These are phyloP conservation scores for Dinochytrium kinnereticum DNA, from an alignment of 371 early-diverging fungal species.

Conservation along the genomic window DNA sequence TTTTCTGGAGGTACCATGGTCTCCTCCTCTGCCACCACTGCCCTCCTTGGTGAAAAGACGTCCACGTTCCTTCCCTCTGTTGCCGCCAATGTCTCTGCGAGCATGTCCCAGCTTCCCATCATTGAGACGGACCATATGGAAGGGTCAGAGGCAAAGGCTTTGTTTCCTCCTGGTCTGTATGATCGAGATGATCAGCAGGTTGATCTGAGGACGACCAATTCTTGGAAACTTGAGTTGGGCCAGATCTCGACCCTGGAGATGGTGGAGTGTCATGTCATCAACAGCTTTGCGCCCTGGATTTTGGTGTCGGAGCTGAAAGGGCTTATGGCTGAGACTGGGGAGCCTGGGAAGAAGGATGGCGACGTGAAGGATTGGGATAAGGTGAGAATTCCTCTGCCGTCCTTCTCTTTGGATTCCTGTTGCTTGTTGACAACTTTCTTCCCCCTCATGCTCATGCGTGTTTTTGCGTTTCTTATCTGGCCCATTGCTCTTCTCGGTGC, in stretches of 20 bases:
- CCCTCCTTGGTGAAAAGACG: neutral
- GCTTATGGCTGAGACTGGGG: conserved; percentile 29
- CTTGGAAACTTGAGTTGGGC: conserved; percentile 52
- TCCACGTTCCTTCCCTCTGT: neutral
- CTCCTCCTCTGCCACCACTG: neutral
- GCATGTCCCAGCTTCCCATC: conserved; percentile 43
- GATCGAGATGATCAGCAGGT: conserved; percentile 59
- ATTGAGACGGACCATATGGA: conserved; percentile 28
- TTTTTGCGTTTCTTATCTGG: neutral
- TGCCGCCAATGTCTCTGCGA: conserved; percentile 24
- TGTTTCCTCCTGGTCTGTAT: conserved; percentile 48
- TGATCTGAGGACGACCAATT: conserved; percentile 50
- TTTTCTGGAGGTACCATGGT: neutral
- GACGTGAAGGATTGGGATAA: conserved; percentile 30
- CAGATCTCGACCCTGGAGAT: conserved; percentile 52
- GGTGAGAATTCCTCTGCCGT: neutral
- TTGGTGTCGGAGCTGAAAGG: conserved; percentile 50
- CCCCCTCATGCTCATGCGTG: neutral
- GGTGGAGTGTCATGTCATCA: conserved; percentile 59
- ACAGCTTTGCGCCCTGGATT: conserved; percentile 57
- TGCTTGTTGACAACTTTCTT: neutral
- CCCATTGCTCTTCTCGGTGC: neutral
- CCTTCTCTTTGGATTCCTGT: neutral
- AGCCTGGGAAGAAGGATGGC: conserved; percentile 12
- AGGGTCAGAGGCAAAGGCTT: neutral